These are phyloP conservation scores for Elaeagnus macrophylla DNA, from an alignment of 306 rosid species.

Conservation along the genomic window DNA sequence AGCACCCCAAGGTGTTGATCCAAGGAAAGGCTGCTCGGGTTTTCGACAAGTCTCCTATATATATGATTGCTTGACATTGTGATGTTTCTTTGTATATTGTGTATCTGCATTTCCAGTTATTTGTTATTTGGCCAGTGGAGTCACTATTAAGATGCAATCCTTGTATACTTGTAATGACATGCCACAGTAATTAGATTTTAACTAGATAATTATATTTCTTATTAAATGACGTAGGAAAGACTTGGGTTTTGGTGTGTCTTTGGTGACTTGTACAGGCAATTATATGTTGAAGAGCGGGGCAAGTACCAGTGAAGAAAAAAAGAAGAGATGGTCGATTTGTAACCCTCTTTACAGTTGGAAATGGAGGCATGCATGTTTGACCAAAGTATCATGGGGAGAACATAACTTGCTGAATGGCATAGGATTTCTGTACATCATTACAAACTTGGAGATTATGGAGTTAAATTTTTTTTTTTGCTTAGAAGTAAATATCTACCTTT, in stretches of 20 bases:
- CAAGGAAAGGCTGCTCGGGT: conserved; percentile 78
- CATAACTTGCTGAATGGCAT: conserved; percentile 81
- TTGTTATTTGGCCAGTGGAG: too few relatives aligned
- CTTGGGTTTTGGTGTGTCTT: neutral
- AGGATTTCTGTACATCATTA: conserved; percentile 87
- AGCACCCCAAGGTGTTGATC: conserved; percentile 77
- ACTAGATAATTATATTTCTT: too few relatives aligned
- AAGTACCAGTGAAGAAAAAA: conserved; percentile 84
- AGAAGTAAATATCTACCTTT: conserved; percentile 41
- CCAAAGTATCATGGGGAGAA: conserved; percentile 53
- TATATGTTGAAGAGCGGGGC: conserved; percentile 91
- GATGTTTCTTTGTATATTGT: too few relatives aligned
- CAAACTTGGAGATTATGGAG: conserved; percentile 67
- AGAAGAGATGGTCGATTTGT: conserved; percentile 70
- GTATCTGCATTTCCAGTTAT: neutral
- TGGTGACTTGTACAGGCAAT: conserved; percentile 50
- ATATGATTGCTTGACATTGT: too few relatives aligned
- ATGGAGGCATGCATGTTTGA: conserved; percentile 95
- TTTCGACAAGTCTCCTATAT: conserved; percentile 31
- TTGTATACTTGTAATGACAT: too few relatives aligned
- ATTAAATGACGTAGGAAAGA: too few relatives aligned
- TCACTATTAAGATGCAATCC: too few relatives aligned
- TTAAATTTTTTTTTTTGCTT: conserved; percentile 67
- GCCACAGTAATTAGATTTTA: too few relatives aligned
- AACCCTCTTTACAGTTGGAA: conserved; percentile 89